Percentiles rank a stretch among this genome's conserved stretches.
These are phyloP conservation scores for Gyromitra esculenta DNA, from an alignment of 2,329 filamentous ascomycete genomes.

Conservation along the genomic window DNA sequence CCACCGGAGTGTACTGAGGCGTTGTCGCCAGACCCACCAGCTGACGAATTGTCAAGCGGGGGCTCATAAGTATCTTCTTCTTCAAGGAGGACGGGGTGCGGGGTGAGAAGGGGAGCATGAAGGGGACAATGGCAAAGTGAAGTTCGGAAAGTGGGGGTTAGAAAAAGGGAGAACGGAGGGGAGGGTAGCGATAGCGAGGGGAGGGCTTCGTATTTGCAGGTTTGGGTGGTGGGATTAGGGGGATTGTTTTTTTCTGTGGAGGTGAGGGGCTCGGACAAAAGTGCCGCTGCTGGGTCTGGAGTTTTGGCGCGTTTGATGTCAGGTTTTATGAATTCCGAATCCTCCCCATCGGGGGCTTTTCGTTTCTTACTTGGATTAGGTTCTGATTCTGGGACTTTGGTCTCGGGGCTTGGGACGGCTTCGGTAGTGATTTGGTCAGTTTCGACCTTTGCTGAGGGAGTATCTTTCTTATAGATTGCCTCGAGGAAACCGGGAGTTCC, in stretches of 20 bases:
- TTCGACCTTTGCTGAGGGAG: neutral
- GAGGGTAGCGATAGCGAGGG: slow-evolving; percentile 68
- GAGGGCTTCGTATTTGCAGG: slow-evolving; percentile 61
- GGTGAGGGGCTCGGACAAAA: slow-evolving; percentile 54
- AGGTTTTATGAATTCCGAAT: slow-evolving; percentile 59
- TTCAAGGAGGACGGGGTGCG: slow-evolving; percentile 83
- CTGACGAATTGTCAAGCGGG: slow-evolving; percentile 70
- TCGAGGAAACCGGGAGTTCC: slow-evolving; percentile 80
- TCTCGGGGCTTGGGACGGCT: neutral
- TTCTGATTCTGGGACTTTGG: neutral
- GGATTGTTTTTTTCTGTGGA: slow-evolving; percentile 11
- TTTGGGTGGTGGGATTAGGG: slow-evolving; percentile 7
- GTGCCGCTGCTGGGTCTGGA: slow-evolving; percentile 49
- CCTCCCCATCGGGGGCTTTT: slow-evolving; percentile 68
- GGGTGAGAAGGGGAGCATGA: slow-evolving; percentile 79
- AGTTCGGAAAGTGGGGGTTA: slow-evolving; percentile 80
- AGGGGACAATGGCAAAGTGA: slow-evolving; percentile 80
- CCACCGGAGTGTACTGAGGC: slow-evolving; percentile 72
- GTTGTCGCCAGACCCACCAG: slow-evolving; percentile 64
- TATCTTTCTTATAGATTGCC: slow-evolving; percentile 69
- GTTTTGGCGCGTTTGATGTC: slow-evolving; percentile 67
- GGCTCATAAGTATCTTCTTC: slow-evolving; percentile 90
- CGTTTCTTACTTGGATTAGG: slow-evolving; percentile 61
- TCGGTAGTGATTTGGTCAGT: neutral
- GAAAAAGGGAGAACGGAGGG: slow-evolving; percentile 80